A percentile compares a stretch with the other conserved stretches of the same genome.
phyloP scores from a whole-genome alignment of 2,329 filamentous ascomycete genomes.

The Nemania abortiva region DNA sequence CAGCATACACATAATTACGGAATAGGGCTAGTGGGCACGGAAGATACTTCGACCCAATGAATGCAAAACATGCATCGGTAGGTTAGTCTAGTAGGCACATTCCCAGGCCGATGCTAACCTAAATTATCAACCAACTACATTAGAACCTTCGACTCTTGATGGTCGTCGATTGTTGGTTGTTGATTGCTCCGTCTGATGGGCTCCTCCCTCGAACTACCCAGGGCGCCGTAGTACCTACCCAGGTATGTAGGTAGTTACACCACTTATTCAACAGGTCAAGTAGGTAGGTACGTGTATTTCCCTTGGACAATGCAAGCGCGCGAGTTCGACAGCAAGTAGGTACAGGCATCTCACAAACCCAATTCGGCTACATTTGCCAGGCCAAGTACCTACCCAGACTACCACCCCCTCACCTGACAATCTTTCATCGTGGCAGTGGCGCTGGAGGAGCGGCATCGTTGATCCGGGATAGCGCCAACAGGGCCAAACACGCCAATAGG shows the following conservation, averaged over 20 bases:
- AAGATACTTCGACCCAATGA: slow-evolving; percentile 26
- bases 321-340: slow-evolving; percentile 7
- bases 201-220: background rate
- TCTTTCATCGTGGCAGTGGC: slow-evolving; percentile 24
- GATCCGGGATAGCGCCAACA: slow-evolving; percentile 33
- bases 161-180: too few species aligned
- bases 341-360: background rate
- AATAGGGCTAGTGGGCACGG: slow-evolving; percentile 8
- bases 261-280: background rate
- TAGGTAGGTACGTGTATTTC: background rate
- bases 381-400: background rate
- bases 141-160: background rate
- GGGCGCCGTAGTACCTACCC: too few species aligned
- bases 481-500: slow-evolving; percentile 12
- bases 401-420: slow-evolving; percentile 22
- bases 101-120: slow-evolving; percentile 20
- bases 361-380: slow-evolving; percentile 5
- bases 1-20: background rate
- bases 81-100: slow-evolving; percentile 4
- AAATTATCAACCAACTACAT: background rate
- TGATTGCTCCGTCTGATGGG: too few species aligned
- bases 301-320: background rate
- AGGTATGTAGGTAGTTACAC: background rate
- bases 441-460: slow-evolving; percentile 29
- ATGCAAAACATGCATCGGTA: slow-evolving; percentile 37